phyloP scores from a whole-genome alignment of 2,329 filamentous ascomycete species.

The Curvularia verruculosa region DNA sequence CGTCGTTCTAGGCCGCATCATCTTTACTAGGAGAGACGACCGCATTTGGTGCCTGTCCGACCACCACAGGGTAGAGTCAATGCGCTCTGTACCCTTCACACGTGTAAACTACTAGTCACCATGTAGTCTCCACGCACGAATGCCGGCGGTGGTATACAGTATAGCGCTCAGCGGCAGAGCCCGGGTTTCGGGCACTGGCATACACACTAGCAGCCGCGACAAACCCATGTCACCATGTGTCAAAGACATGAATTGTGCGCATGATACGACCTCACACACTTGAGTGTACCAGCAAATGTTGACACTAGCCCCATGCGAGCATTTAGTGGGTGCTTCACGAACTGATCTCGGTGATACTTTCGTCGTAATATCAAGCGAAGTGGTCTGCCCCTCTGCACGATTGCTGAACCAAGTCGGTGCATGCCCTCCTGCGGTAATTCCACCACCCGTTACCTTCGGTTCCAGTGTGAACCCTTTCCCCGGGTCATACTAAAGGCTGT shows the following conservation, averaged over 20 bases:
- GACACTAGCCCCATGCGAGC: background rate
- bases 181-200: background rate
- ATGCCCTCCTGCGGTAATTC: background rate
- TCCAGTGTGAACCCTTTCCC: background rate
- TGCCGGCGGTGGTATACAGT: background rate
- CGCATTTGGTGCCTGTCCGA: background rate
- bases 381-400: background rate
- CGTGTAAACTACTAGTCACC: background rate
- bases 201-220: background rate
- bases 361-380: background rate
- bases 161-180: background rate
- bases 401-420: background rate
- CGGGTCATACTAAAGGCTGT: background rate
- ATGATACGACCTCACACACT: background rate
- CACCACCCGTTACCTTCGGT: background rate
- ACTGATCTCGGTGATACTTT: slow-evolving; percentile 3
- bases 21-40: background rate
- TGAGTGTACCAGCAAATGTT: background rate
- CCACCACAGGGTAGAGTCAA: background rate
- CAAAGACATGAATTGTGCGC: background rate
- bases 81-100: background rate
- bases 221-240: background rate
- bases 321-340: background rate
- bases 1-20: background rate
- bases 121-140: background rate